Base-by-base conservation (phyloP, 2,329 filamentous ascomycete species). In the Nemania bipapillata region DNA sequence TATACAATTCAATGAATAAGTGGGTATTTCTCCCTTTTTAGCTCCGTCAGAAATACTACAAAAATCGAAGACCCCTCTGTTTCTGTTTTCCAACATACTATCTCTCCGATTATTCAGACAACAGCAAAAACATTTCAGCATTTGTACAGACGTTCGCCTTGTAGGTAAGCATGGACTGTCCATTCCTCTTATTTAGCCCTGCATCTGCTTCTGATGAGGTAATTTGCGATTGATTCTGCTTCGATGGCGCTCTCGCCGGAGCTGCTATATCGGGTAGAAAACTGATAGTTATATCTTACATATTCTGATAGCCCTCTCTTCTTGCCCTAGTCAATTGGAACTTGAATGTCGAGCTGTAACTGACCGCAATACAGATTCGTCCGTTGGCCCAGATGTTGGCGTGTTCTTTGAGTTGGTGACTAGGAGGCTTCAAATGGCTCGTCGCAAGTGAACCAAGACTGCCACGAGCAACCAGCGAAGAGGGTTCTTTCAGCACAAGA, bases 271-370 rank as follows among this genome's bases (percentile, higher is more conserved):
- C 91, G 86, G 83, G 79, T 83, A 84, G 87, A 84, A 80, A 88
- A 81, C 85, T 97, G 94, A 97, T 92, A 96, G 92, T 94, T 83
- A 90, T 89, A 89, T 95, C 94, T 97, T 97, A 97, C 94, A 97
- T 97, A 97, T 97, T 93, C 94, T 97, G 94, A 97, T 81, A 75
- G 78, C 76, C 63, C 66, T 61, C 54, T 55, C 40, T 40, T 20
- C 58, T 8, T 45, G 15, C 35, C 35, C 30, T 49, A 8, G 60
- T 32, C 55, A 45, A 20, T 58, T 15, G 28, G 50, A 6, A 61
- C 40, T n/a, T 8, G 3, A 20, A 26, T 47, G 26, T 52, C 35
- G 42, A 37, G n/a, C 32, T 52, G 35, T 15, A 15, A 58, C 71
- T 74, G 63, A 71, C 67, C 26, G 42, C 26, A 30, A 37, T 40